Evolutionary conservation across 1,284 basidiomycete genomes (phyloP).

Genomic region (Vanrija pseudolonga): DNA sequence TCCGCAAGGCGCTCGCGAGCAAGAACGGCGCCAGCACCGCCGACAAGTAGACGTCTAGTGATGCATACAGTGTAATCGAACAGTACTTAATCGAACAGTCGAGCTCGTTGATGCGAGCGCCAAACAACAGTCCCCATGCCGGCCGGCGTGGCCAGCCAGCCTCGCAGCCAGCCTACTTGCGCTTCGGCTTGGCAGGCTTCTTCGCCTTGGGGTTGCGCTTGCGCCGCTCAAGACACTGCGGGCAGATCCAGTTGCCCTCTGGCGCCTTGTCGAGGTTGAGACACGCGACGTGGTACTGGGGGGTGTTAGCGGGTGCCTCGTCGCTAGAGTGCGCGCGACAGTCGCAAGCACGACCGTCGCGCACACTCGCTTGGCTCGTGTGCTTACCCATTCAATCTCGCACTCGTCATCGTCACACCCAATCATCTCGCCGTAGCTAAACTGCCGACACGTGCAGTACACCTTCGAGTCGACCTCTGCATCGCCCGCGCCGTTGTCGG

Average conservation of each 20-base stretch:
- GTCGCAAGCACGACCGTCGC: too few species aligned
- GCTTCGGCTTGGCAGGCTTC: constrained; percentile 20
- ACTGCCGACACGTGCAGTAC: constrained; percentile 85
- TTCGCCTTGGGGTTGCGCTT: constrained; percentile 34
- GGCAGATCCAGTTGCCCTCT: constrained; percentile 76
- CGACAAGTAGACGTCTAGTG: too few species aligned
- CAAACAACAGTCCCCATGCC: too few species aligned
- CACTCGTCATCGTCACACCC: constrained; percentile 89
- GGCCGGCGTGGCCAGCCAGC: too few species aligned
- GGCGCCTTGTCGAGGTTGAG: constrained; percentile 69
- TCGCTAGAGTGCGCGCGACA: too few species aligned
- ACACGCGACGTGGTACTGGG: constrained; percentile 79
- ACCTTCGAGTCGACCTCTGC: constrained; percentile 61
- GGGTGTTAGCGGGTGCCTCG: not conserved
- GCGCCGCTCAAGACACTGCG: constrained; percentile 50
- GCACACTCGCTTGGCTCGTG: not conserved
- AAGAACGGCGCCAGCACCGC: too few species aligned
- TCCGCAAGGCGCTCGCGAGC: not conserved
- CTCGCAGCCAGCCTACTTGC: constrained; percentile 1
- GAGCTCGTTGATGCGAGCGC: too few species aligned
- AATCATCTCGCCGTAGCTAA: constrained; percentile 85
- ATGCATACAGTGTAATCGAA: too few species aligned
- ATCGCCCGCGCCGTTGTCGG: constrained; percentile 8
- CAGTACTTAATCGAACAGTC: too few species aligned
- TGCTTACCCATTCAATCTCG: constrained; percentile 85